Base-by-base conservation (phyloP, 2,329 filamentous ascomycete species). In the Herpotrichia juniperi region DNA sequence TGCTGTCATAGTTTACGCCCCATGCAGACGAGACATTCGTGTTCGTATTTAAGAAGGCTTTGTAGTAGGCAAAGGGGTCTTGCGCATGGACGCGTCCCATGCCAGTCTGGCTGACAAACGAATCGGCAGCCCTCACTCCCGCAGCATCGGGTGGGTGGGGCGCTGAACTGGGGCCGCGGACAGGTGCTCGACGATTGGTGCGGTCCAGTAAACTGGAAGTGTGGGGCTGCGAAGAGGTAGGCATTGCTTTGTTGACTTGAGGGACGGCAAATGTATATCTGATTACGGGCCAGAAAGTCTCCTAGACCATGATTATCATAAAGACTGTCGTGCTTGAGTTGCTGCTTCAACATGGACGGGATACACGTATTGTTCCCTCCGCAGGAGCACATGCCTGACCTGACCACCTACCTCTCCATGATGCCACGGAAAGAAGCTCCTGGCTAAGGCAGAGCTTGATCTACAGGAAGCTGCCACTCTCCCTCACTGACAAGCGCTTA, bases 1-100 rank as follows among this genome's bases (percentile, higher is more conserved):
- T 26, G 44, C 17, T 10, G 42, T 31, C 42, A 14, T 44, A n/a
- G 37, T 21, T 26, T n/a, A 6, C 32, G 32, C 22, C 31, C 5
- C 4, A n/a, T 7, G 7, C 17, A 16, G 31, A 25, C 7, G 21
- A 39, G 43, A 30, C 45, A 19, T 32, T 40, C 6, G 37, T 21
- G 32, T 30, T 30, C 46, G 54, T 59, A 35, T 51, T 47, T 21
- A 56, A 17, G 19, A 64, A 58, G 21, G 57, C 53, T 42, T 53
- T 61, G 61, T 60, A 59, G 54, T 61, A 59, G 54, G 59, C 44
- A 44, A 61, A 62, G 21, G 60, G 52, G 55, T 66, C 59, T 22
- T 54, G 56, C 24, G 37, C 42, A 31, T 40, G 43, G 45, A 52
- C 50, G 44, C 49, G 50, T 28, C 21, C 46, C 21, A 34, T 47